Conservation (phyloP, 345 rosid species). For the Aquilaria yunnanensis region DNA sequence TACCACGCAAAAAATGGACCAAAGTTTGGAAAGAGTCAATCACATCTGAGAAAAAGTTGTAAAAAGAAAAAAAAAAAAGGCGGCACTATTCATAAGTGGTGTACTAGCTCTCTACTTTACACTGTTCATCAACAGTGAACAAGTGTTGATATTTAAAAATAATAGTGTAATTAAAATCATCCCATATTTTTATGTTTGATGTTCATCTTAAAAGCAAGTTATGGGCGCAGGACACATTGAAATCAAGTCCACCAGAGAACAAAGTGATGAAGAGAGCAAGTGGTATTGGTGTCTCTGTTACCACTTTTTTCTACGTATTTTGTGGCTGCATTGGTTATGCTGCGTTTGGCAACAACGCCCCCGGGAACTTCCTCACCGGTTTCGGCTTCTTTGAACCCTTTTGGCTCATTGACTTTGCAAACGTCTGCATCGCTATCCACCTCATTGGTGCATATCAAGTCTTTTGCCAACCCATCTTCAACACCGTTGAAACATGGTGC, state of each 20-base stretch:
- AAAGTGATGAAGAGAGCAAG: conserved; percentile 64
- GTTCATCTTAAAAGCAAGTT: no score
- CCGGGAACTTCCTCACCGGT: conserved; percentile 85
- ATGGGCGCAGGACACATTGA: conserved; percentile 43
- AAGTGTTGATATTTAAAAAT: no score
- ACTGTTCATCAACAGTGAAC: no score
- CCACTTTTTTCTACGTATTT: conserved; percentile 63
- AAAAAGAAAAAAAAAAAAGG: no score
- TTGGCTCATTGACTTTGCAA: conserved; percentile 82
- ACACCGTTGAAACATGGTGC: conserved; percentile 49
- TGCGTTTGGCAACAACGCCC: conserved; percentile 78
- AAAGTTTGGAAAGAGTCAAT: no score
- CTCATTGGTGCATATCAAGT: conserved; percentile 92
- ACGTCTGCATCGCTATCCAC: conserved; percentile 76
- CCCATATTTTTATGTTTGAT: no score
- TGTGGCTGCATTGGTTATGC: conserved; percentile 86
- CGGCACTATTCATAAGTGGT: no score
- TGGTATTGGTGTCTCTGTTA: conserved; percentile 41
- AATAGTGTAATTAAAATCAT: no score
- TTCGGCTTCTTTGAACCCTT: conserved; percentile 86
- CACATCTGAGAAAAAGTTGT: no score
- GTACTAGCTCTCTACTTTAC: no score
- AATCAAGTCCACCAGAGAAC: conserved; percentile 59
- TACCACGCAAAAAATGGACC: no score
- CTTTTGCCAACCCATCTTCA: conserved; percentile 62